phyloP scores from a whole-genome alignment of 108 stramenopile species.

The Hondaea fermentalgiana region DNA sequence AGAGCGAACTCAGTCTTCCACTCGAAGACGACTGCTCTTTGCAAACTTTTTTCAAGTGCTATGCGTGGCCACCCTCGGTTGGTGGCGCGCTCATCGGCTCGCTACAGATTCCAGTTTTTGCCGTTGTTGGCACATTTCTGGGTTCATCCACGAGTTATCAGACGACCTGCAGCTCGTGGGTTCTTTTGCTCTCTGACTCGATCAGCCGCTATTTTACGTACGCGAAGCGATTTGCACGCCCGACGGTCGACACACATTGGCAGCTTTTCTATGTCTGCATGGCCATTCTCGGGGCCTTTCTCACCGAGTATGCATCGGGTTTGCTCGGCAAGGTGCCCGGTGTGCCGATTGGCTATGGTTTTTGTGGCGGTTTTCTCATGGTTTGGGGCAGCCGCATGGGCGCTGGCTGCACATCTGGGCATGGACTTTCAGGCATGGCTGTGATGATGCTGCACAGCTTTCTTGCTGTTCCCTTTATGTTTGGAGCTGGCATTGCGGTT shows the following conservation, averaged over 20 bases:
- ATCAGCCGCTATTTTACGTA: neutral
- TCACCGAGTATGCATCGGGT: neutral
- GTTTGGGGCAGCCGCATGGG: neutral
- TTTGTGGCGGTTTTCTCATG: conserved; percentile 7
- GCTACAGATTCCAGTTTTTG: neutral
- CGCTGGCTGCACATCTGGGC: neutral
- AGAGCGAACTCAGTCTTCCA: neutral
- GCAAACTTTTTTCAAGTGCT: neutral
- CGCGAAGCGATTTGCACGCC: neutral
- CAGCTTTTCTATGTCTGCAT: neutral
- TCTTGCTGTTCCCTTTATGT: neutral
- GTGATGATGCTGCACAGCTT: neutral
- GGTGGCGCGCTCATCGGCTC: neutral
- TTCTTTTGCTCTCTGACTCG: neutral
- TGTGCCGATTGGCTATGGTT: neutral
- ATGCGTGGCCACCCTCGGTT: neutral
- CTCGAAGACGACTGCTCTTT: neutral
- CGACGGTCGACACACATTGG: neutral
- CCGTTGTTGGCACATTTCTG: neutral
- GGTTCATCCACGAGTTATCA: neutral
- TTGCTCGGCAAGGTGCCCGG: neutral
- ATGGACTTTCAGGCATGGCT: conserved; percentile 1
- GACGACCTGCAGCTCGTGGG: neutral
- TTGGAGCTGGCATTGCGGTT: neutral
- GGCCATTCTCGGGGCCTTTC: neutral